phyloP scores from a whole-genome alignment of 1,284 basidiomycete species.

The Boletellus deceptivus region DNA sequence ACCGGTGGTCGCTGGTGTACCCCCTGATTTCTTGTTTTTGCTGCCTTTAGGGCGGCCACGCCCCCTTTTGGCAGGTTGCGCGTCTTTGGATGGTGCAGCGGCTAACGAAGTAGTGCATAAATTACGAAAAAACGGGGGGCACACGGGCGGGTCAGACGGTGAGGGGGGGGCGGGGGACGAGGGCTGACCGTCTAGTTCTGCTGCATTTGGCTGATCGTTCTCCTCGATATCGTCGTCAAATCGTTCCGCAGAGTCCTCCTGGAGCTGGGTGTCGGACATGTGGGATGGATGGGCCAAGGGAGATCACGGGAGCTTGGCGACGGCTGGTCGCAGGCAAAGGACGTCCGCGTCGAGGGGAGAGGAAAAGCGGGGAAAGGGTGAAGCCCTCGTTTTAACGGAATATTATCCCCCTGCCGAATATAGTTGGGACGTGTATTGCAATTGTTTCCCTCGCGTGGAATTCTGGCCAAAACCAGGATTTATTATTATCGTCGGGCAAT shows the following conservation, averaged over 20 bases:
- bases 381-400: slow-evolving; percentile 71
- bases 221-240: slow-evolving; percentile 46
- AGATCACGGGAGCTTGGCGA: slow-evolving; percentile 30
- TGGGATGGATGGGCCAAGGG: slow-evolving; percentile 20
- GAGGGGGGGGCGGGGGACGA: slow-evolving; percentile 6
- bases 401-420: slow-evolving; percentile 62
- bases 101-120: slow-evolving; percentile 18
- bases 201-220: slow-evolving; percentile 32
- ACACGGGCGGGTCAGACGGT: slow-evolving; percentile 4
- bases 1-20: slow-evolving; percentile 36
- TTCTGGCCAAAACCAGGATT: slow-evolving; percentile 51
- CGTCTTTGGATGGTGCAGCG: slow-evolving; percentile 25
- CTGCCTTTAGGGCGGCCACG: slow-evolving; percentile 78
- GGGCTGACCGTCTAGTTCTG: slow-evolving; percentile 37
- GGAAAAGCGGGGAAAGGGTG: slow-evolving; percentile 60
- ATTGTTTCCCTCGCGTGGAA: slow-evolving; percentile 55
- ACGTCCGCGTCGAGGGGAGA: slow-evolving; percentile 40
- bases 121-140: slow-evolving; percentile 21
- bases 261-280: slow-evolving; percentile 47
- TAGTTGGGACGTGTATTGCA: slow-evolving; percentile 56
- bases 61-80: slow-evolving; percentile 57
- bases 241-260: slow-evolving; percentile 41
- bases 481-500: slow-evolving; percentile 60
- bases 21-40: slow-evolving; percentile 71
- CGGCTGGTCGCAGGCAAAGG: slow-evolving; percentile 20